phyloP scores from a whole-genome alignment of 2,329 filamentous ascomycete species.

The Penicillium sp. region DNA sequence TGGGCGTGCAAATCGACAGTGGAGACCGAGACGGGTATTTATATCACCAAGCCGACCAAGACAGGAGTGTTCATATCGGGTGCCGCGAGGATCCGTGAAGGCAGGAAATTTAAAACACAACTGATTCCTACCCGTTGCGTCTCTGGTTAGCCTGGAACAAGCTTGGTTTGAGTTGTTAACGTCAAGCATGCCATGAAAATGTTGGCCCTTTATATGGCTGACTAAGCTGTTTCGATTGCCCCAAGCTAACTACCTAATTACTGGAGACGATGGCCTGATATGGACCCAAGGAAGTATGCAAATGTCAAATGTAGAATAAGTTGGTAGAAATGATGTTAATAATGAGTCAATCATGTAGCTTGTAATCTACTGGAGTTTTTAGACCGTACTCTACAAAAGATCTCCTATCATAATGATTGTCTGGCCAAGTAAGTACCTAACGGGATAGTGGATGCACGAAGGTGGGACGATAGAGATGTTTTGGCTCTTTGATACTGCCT shows the following conservation, averaged over 20 bases:
- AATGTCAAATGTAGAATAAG: neutral
- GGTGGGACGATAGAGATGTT: neutral
- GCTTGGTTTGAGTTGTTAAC: no score
- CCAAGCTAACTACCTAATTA: no score
- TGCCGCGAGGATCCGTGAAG: neutral
- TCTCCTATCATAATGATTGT: neutral
- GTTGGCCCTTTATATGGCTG: neutral
- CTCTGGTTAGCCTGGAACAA: neutral
- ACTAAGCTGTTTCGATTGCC: neutral
- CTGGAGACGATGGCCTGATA: neutral
- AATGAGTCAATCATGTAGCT: neutral
- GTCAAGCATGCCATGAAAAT: neutral
- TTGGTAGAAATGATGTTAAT: neutral
- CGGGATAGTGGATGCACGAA: neutral
- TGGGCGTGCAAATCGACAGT: no score
- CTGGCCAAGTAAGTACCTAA: neutral
- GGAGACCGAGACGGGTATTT: neutral
- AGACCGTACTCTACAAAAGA: neutral
- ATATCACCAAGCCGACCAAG: neutral
- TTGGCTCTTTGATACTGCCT: neutral
- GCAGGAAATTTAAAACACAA: neutral
- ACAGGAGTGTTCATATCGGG: neutral
- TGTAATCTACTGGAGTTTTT: no score
- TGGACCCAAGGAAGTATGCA: neutral
- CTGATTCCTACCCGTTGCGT: fast-evolving